Evolutionary conservation across 1,139 yeast genomes (phyloP).

Genomic region (Candida labiduridarum): DNA sequence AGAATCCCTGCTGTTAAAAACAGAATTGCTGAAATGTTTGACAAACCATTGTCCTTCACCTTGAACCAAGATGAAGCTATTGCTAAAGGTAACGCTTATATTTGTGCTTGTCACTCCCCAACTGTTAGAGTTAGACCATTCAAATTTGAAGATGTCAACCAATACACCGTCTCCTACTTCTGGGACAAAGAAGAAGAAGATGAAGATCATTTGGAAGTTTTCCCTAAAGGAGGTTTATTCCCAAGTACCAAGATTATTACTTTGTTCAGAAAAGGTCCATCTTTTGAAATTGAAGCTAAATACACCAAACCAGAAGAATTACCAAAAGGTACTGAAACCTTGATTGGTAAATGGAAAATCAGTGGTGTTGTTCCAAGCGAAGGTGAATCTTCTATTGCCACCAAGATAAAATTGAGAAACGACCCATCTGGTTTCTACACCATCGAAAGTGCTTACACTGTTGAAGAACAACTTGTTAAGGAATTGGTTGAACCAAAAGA

Average conservation of each 20-base stretch:
- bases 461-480: constrained; percentile 87
- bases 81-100: constrained; percentile 98
- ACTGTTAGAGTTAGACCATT: constrained; percentile 98
- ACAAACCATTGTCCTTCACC: constrained; percentile 88
- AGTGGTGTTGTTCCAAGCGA: constrained; percentile 81
- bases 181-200: constrained; percentile 97
- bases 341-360: constrained; percentile 83
- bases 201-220: constrained; percentile 90
- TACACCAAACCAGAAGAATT: constrained; percentile 77
- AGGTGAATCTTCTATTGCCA: constrained; percentile 79
- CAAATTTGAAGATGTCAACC: constrained; percentile 95
- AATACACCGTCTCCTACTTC: constrained; percentile 87
- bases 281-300: constrained; percentile 78
- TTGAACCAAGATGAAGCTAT: constrained; percentile 99
- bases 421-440: constrained; percentile 96
- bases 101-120: constrained; percentile 99
- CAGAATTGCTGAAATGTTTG: constrained; percentile 76
- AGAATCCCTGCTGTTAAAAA: constrained; percentile 94
- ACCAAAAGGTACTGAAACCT: constrained; percentile 67
- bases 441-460: constrained; percentile 92
- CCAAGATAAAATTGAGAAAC: constrained; percentile 92
- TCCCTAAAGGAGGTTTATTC: constrained; percentile 91
- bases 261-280: constrained; percentile 83
- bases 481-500: constrained; percentile 74
- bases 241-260: constrained; percentile 97